Evolutionary conservation across 495 filamentous ascomycete species (phyloP).

Genomic region (Hyaloscypha finlandica): DNA sequence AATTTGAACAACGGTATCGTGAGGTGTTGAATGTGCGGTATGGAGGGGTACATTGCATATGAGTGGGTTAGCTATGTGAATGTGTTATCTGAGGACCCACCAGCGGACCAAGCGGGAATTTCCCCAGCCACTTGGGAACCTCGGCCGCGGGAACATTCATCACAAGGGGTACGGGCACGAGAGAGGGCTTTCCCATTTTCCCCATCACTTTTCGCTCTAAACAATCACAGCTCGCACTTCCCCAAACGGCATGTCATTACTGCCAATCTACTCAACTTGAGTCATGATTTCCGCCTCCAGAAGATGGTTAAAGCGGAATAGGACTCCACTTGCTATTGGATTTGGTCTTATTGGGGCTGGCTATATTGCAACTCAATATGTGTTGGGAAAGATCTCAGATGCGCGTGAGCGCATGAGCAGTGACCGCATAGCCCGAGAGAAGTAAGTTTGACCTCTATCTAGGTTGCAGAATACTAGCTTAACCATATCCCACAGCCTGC

Average conservation of each 20-base stretch:
- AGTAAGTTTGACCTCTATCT: constrained; percentile 58
- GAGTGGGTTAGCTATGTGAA: background rate
- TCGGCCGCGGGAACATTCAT: background rate
- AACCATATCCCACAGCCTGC: constrained; percentile 58
- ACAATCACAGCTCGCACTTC: background rate
- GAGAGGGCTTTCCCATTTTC: background rate
- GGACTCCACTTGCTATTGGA: constrained; percentile 83
- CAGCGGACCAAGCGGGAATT: background rate
- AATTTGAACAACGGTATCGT: background rate
- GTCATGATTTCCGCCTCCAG: constrained; percentile 80
- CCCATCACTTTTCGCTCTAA: background rate
- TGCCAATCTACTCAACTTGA: constrained; percentile 1
- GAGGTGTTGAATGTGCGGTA: constrained; percentile 3
- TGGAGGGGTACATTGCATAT: constrained; percentile 28
- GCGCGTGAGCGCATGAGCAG: constrained; percentile 92
- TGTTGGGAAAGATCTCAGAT: constrained; percentile 84
- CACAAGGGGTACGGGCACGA: background rate
- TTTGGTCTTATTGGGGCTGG: constrained; percentile 84
- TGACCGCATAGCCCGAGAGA: constrained; percentile 92
- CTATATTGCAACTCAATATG: constrained; percentile 92
- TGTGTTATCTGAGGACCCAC: background rate
- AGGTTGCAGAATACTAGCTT: background rate
- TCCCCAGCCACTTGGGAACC: constrained; percentile 19
- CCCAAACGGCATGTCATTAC: constrained; percentile 25
- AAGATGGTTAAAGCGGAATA: constrained; percentile 89